These are phyloP conservation scores for Lenzites betulinus DNA, from an alignment of 768 basidiomycete genomes.

Conservation along the genomic window DNA sequence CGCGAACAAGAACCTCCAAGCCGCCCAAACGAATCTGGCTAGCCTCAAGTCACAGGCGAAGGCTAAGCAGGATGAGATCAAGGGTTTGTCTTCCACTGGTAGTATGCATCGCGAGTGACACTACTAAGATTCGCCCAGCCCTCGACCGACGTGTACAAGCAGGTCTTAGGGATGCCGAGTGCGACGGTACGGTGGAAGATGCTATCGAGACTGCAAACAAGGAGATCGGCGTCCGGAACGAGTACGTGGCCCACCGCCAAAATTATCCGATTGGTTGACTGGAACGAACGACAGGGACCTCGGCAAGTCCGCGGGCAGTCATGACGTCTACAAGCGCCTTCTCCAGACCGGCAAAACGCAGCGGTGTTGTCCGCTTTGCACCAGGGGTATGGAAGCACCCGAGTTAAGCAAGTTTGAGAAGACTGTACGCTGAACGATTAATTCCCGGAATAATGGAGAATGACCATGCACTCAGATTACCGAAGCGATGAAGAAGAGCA, in stretches of 20 bases:
- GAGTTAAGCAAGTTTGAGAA: slow-evolving; percentile 67
- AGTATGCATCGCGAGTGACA: background rate
- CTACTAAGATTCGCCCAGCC: slow-evolving; percentile 25
- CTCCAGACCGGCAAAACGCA: slow-evolving; percentile 60
- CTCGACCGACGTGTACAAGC: slow-evolving; percentile 50
- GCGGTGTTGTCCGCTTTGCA: slow-evolving; percentile 76
- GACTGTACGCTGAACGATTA: slow-evolving; percentile 46
- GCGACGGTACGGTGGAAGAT: slow-evolving; percentile 41
- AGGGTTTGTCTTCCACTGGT: slow-evolving; percentile 43
- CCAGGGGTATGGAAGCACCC: slow-evolving; percentile 58
- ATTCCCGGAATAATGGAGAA: background rate
- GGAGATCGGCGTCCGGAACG: slow-evolving; percentile 47
- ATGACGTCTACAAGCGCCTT: slow-evolving; percentile 53
- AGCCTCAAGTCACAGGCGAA: slow-evolving; percentile 62
- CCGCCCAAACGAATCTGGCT: slow-evolving; percentile 61
- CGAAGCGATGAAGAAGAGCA: slow-evolving; percentile 58
- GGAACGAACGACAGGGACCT: slow-evolving; percentile 30
- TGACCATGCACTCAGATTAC: slow-evolving; percentile 48
- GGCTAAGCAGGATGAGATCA: slow-evolving; percentile 62
- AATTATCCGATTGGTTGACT: background rate
- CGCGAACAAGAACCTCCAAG: slow-evolving; percentile 60
- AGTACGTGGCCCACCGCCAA: slow-evolving; percentile 36
- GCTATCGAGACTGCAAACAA: slow-evolving; percentile 49
- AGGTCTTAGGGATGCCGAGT: slow-evolving; percentile 34
- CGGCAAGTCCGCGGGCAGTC: slow-evolving; percentile 37